phyloP scores from a whole-genome alignment of 768 basidiomycete species.

The Guyanaporus albipodus region DNA sequence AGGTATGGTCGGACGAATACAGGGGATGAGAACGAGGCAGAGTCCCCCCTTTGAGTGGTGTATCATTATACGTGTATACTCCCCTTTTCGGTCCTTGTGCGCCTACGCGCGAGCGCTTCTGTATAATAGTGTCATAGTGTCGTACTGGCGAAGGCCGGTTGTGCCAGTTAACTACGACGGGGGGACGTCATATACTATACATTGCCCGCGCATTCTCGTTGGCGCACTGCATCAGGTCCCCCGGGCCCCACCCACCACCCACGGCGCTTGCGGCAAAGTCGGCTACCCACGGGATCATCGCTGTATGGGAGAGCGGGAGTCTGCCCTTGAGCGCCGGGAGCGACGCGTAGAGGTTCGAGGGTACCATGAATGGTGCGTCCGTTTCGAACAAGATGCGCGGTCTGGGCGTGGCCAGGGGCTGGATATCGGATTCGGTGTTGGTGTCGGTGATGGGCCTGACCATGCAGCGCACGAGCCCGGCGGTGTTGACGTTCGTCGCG shows the following conservation, averaged over 20 bases:
- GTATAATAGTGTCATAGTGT: too few species aligned
- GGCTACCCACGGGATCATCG: slow-evolving; percentile 85
- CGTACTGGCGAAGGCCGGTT: too few species aligned
- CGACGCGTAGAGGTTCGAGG: slow-evolving; percentile 62
- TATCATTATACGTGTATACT: too few species aligned
- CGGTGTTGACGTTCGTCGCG: slow-evolving; percentile 67
- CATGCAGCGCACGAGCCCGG: slow-evolving; percentile 60
- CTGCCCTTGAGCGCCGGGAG: slow-evolving; percentile 51
- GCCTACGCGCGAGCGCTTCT: too few species aligned
- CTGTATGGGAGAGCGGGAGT: slow-evolving; percentile 69
- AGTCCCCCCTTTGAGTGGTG: too few species aligned
- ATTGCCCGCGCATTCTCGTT: slow-evolving; percentile 60
- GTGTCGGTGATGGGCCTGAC: slow-evolving; percentile 9
- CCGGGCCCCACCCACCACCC: slow-evolving; percentile 47
- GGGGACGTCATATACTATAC: slow-evolving; percentile 42
- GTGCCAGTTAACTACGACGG: not conserved
- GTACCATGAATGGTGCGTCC: slow-evolving; percentile 86
- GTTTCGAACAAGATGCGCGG: slow-evolving; percentile 71
- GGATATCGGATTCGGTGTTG: too few species aligned
- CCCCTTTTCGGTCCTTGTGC: too few species aligned
- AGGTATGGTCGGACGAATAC: not conserved
- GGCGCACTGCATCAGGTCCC: slow-evolving; percentile 55
- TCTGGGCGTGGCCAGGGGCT: slow-evolving; percentile 33
- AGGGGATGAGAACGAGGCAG: too few species aligned
- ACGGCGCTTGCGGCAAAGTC: slow-evolving; percentile 57